Base-by-base conservation (phyloP, 1,284 basidiomycete species). In the Farysia itapuensis region DNA sequence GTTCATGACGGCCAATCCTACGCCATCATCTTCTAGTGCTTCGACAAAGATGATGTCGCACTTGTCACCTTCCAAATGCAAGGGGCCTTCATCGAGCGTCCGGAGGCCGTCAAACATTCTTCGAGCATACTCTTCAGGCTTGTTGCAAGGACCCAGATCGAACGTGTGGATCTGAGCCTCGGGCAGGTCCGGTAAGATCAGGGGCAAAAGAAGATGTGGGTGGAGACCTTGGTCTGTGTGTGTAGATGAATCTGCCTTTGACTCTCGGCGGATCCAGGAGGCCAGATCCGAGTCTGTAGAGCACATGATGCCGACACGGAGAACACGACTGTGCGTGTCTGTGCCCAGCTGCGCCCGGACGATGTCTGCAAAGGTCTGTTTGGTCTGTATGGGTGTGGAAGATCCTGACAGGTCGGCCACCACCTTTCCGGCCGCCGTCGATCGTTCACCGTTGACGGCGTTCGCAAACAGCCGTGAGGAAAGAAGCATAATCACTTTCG, bases 1-100 rank as follows among this genome's bases (percentile, higher is more conserved):
- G 75, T 98, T 97, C 93, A 97, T 97, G 20, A 98, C 85, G 1
- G 95, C 95, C 35, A 97, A 78, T 0, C 94, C 95, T 63, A 96
- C 86, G 21, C 85, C 84, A 16, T 83, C 82, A 75, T 96, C 90
- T 25, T 81, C 78, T 15, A 96, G 82, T 48, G 87, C 90, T 78
- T 98, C 93, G 39, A 95, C 84, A 13, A 97, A 77, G 64, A 99
- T 97, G 22, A 86, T 70, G 66, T 92, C 85, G 5, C 91, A 91
- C 46, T 20, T 49, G 13, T 39, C 30, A 11, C 39, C 77, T 78
- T 19, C 46, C 78, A 18, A 43, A 19, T 14, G 46, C 22, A 52
- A 35, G 11, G 40, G 59, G 1, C 53, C 64, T 38, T 72, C 58
- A 68, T 97, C 93, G 29, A 96, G 80, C 1, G 85, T 84, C 33